Base-by-base conservation (phyloP, 306 rosid species). In the Cucumis melo region DNA sequence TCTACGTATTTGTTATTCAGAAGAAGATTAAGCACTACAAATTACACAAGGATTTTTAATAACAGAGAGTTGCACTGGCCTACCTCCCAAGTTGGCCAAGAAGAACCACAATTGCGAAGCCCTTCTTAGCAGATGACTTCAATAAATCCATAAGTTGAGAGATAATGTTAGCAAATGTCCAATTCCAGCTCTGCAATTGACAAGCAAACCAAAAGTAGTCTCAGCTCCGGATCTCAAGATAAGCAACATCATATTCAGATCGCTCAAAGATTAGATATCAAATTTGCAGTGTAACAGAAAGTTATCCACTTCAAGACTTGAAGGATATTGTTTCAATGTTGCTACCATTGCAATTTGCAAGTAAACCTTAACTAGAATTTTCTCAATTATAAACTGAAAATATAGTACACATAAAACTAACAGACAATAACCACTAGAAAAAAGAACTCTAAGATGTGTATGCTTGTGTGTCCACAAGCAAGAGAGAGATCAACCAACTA, bases 41-140 rank as follows among this genome's bases (percentile, higher is more conserved):
- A 41, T 70, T 20, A 24, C 14, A 70, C 6, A 17, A 17, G n/a
- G 12, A 21, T 57, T 20, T 57, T 17, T 34, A 34, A 4, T 34
- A 2, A 8, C 46, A 19, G 21, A 63, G 70, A 63, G 7, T 36
- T 64, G 81, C 58, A n/a, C 13, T 75, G 39, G 70, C 34, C 74
- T 87, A 91, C 98, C 94, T 90, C 85, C 98, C 97, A 82, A 93
- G 92, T 81, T 88, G 96, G 79, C 91, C 96, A 51, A 93, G 92
- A 66, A 93, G 94, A 87, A 87, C 80, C 74, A 87, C 72, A 68
- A 91, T 68, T 59, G 86, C 86, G 56, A 87, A 76, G 62, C 79
- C 79, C 80, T 84, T 91, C 76, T 68, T 80, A 20, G 17, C 79
- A 77, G 90, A 82, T 5, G 87, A 86, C 48, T 87, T 87, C 76